Evolutionary conservation across 768 basidiomycete genomes (phyloP).

Genomic region (Zangia roseola): DNA sequence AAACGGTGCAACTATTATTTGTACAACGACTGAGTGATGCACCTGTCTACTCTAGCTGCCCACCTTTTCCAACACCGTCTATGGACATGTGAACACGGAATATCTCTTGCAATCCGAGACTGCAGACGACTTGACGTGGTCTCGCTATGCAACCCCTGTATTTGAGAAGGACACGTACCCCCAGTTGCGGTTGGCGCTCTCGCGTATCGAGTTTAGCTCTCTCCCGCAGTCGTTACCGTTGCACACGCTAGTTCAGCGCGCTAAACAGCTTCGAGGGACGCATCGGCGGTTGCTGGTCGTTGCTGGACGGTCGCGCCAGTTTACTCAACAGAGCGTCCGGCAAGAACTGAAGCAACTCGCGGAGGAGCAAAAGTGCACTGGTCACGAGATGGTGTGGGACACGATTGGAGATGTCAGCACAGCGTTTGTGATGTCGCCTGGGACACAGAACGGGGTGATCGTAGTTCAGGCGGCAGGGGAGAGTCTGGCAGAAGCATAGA

Average conservation of each 20-base stretch:
- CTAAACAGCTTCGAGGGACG: constrained; percentile 23
- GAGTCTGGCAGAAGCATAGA: constrained; percentile 2
- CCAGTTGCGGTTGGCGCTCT: constrained; percentile 40
- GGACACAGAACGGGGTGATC: constrained; percentile 56
- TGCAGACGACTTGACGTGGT: constrained; percentile 81
- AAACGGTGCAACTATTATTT: background rate
- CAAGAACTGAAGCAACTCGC: constrained; percentile 56
- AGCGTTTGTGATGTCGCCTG: constrained; percentile 65
- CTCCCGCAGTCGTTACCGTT: constrained; percentile 53
- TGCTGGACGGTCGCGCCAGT: constrained; percentile 73
- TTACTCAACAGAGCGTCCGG: constrained; percentile 58
- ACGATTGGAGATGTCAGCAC: constrained; percentile 86
- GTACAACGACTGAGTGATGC: background rate
- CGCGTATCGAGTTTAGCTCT: constrained; percentile 61
- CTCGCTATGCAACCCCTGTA: constrained; percentile 46
- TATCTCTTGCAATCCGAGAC: constrained; percentile 73
- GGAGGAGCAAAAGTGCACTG: constrained; percentile 23
- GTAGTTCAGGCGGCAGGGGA: constrained; percentile 62
- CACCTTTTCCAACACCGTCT: constrained; percentile 67
- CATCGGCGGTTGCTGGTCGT: constrained; percentile 55
- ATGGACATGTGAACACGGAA: constrained; percentile 62
- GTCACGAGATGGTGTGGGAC: constrained; percentile 50
- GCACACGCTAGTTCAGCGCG: constrained; percentile 50
- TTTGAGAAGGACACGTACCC: constrained; percentile 7
- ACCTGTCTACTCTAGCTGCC: constrained; percentile 36